phyloP scores from a whole-genome alignment of 164 flowering plant species.

The Liriodendron chinense region DNA sequence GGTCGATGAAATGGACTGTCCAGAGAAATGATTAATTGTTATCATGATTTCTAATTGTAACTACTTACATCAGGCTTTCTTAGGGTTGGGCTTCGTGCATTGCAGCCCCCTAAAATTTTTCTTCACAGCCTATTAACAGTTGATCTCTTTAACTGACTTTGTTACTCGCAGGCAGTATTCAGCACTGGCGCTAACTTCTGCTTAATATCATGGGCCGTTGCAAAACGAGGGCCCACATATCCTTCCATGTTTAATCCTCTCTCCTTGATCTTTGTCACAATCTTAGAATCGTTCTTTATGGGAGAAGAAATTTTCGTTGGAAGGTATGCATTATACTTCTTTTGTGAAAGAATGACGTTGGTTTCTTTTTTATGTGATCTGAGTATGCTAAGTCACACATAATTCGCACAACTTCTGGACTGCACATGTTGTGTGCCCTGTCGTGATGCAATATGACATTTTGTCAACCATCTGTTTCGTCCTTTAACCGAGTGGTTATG shows the following conservation, averaged over 20 bases:
- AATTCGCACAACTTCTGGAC: too few relatives aligned
- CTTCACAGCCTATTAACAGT: background rate
- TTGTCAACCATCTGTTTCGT: too few relatives aligned
- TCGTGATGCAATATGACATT: too few relatives aligned
- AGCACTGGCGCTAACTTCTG: slow-evolving; percentile 44
- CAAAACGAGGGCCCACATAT: slow-evolving; percentile 31
- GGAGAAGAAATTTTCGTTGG: slow-evolving; percentile 29
- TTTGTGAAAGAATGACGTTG: too few relatives aligned
- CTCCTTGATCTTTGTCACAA: slow-evolving; percentile 26
- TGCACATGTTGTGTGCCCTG: too few relatives aligned
- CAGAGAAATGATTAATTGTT: background rate
- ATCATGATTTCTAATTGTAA: background rate
- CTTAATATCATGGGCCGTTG: slow-evolving; percentile 20
- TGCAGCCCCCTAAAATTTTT: background rate
- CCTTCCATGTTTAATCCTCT: slow-evolving; percentile 43
- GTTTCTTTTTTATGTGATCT: too few relatives aligned
- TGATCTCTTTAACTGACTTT: background rate
- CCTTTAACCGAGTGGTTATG: too few relatives aligned
- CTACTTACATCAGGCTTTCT: background rate
- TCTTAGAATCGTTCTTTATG: slow-evolving; percentile 29
- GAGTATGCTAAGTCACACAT: too few relatives aligned
- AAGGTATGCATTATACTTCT: slow-evolving; percentile 6
- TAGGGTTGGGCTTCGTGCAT: background rate
- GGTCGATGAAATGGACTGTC: background rate
- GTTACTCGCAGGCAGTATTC: slow-evolving; percentile 37